Conservation (phyloP, 805 yeast genomes). For the Candida boleticola region DNA sequence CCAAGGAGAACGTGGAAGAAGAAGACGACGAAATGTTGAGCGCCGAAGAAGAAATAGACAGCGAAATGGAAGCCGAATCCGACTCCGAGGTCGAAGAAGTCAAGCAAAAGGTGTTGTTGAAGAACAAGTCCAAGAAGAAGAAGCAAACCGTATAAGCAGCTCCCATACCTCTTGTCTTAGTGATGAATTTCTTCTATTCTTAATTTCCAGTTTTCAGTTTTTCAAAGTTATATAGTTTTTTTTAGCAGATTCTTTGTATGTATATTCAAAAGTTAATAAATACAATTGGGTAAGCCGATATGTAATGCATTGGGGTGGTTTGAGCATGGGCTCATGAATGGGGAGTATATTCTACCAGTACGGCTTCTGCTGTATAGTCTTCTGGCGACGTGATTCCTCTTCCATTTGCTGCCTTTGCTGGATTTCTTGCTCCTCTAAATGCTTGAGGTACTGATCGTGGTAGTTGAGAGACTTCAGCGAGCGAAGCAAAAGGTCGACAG, state of each 20-base stretch:
- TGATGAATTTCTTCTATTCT: too few relatives aligned
- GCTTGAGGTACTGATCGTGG: neutral
- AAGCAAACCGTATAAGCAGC: neutral
- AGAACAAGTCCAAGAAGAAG: slow-evolving; percentile 52
- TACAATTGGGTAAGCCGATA: neutral
- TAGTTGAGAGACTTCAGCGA: slow-evolving; percentile 17
- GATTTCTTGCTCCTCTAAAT: too few relatives aligned
- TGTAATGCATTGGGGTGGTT: neutral
- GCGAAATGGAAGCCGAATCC: slow-evolving; percentile 42
- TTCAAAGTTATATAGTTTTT: too few relatives aligned
- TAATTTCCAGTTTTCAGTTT: too few relatives aligned
- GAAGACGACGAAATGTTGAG: slow-evolving; percentile 32
- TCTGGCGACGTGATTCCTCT: neutral
- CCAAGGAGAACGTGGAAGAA: slow-evolving; percentile 49
- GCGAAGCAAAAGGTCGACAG: slow-evolving; percentile 31
- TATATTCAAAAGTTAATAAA: neutral
- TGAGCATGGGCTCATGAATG: too few relatives aligned
- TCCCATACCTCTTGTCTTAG: neutral
- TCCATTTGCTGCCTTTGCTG: too few relatives aligned
- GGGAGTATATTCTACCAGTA: slow-evolving; percentile 2
- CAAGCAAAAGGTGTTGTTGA: slow-evolving; percentile 58
- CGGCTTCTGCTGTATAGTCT: slow-evolving; percentile 1
- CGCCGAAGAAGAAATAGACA: slow-evolving; percentile 43
- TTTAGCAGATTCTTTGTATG: neutral
- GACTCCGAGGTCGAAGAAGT: slow-evolving; percentile 44